Percentiles rank a stretch among this genome's conserved stretches.
Conservation (phyloP, 176 grass and related monocot species). For the Neostapfia colusana region DNA sequence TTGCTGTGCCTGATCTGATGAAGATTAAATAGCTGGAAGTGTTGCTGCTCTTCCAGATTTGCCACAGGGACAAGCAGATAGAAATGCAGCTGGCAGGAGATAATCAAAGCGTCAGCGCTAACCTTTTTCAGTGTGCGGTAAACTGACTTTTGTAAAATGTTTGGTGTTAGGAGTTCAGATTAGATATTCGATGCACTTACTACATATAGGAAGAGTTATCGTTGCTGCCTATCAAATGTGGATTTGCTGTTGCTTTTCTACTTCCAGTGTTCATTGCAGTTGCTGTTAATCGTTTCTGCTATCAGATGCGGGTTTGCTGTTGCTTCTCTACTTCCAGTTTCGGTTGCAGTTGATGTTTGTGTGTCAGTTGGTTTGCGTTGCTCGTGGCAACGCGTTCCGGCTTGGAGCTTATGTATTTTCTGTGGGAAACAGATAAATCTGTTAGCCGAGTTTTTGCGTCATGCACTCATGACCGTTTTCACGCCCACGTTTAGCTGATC, state of each 20-base stretch:
- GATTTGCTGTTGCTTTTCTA: neutral
- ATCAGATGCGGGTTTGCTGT: constrained; percentile 4
- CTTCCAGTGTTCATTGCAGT: neutral
- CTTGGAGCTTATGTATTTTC: too few species aligned
- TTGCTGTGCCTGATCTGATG: neutral
- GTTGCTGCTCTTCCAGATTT: constrained; percentile 9
- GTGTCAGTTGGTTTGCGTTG: neutral
- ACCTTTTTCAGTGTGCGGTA: constrained; percentile 28
- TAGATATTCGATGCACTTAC: constrained; percentile 1
- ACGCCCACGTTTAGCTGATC: too few species aligned
- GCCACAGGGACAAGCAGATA: neutral
- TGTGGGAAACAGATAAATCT: too few species aligned
- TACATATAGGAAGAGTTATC: constrained; percentile 26
- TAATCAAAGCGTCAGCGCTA: constrained; percentile 9
- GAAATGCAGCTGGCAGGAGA: neutral
- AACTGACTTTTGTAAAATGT: constrained; percentile 22
- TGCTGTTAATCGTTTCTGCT: constrained; percentile 13
- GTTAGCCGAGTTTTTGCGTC: too few species aligned
- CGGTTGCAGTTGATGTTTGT: neutral
- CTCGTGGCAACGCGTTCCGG: neutral
- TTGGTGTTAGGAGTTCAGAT: constrained; percentile 19
- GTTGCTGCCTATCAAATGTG: constrained; percentile 18
- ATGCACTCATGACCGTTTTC: too few species aligned
- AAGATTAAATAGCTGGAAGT: neutral
- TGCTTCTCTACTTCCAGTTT: neutral